phyloP scores from a whole-genome alignment of 768 basidiomycete species.

The Trametes cinnabarina region DNA sequence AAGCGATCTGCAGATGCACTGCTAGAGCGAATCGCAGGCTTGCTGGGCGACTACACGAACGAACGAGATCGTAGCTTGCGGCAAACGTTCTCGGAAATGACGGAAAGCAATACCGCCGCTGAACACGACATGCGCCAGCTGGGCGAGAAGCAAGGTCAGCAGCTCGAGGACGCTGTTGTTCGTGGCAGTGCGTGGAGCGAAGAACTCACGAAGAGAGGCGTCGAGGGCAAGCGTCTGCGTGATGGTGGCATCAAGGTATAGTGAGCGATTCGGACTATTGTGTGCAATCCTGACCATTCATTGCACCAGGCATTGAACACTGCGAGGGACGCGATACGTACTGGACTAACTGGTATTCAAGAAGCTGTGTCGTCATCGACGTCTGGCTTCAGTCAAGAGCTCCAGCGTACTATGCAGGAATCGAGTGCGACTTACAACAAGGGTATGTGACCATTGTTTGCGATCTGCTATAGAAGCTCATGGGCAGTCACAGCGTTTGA shows the following conservation, averaged over 20 bases:
- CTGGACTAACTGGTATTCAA: conserved; percentile 46
- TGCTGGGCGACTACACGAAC: conserved; percentile 68
- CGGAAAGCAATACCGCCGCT: conserved; percentile 53
- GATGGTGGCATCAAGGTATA: conserved; percentile 62
- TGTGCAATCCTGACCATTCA: background rate
- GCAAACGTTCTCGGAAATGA: conserved; percentile 52
- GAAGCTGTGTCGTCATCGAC: conserved; percentile 45
- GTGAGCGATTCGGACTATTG: conserved; percentile 2
- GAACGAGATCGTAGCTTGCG: conserved; percentile 66
- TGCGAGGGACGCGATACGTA: conserved; percentile 40
- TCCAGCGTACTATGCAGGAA: conserved; percentile 47
- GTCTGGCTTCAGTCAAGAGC: conserved; percentile 48
- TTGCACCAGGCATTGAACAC: conserved; percentile 39
- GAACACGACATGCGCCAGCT: conserved; percentile 51
- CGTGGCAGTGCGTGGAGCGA: conserved; percentile 42
- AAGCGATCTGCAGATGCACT: conserved; percentile 71
- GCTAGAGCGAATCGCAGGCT: conserved; percentile 67
- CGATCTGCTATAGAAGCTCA: no score
- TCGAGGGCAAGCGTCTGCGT: conserved; percentile 51
- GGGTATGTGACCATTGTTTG: conserved; percentile 34
- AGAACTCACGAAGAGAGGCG: conserved; percentile 44
- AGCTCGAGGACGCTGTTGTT: conserved; percentile 41
- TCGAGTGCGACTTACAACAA: conserved; percentile 44
- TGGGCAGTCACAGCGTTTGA: conserved; percentile 52
- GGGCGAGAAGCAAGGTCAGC: conserved; percentile 45